Evolutionary conservation across 2,329 filamentous ascomycete genomes (phyloP).

Genomic region (Verticillium nonalfalfae): DNA sequence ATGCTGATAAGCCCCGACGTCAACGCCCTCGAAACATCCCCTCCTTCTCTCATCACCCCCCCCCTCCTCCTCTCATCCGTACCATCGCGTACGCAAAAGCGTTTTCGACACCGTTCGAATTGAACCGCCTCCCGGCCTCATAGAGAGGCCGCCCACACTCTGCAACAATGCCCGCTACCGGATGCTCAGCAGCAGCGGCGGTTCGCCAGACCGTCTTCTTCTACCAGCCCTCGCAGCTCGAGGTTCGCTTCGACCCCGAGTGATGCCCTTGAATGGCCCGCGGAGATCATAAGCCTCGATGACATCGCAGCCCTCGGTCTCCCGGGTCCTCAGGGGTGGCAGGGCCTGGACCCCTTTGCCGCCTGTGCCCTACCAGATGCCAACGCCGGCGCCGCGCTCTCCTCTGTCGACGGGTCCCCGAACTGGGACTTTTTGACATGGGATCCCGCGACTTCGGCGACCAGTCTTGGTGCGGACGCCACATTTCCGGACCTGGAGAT

Average conservation of each 20-base stretch:
- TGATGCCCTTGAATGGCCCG: constrained; percentile 4
- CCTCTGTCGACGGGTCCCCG: not conserved
- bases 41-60: not conserved
- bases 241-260: constrained; percentile 4
- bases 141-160: constrained; percentile 9
- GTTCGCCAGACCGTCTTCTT: constrained; percentile 2
- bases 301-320: not conserved
- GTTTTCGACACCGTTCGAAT: not conserved
- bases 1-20: not conserved
- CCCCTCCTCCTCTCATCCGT: not conserved
- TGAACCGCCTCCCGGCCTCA: not conserved
- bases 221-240: constrained; percentile 5
- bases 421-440: not conserved
- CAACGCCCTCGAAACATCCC: not conserved
- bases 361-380: not conserved
- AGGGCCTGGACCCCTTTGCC: constrained; percentile 2
- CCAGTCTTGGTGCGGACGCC: not conserved
- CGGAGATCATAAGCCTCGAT: constrained; percentile 4
- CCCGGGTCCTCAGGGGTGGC: constrained; percentile 1
- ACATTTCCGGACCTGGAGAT: constrained; percentile 1
- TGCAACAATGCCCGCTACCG: constrained; percentile 10
- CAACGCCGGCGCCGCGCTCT: not conserved
- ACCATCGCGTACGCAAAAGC: not conserved
- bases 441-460: not conserved
- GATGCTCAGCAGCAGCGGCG: constrained; percentile 1